These are phyloP conservation scores for Elsinoe arachidis DNA, from an alignment of 2,329 filamentous ascomycete genomes.

Conservation along the genomic window DNA sequence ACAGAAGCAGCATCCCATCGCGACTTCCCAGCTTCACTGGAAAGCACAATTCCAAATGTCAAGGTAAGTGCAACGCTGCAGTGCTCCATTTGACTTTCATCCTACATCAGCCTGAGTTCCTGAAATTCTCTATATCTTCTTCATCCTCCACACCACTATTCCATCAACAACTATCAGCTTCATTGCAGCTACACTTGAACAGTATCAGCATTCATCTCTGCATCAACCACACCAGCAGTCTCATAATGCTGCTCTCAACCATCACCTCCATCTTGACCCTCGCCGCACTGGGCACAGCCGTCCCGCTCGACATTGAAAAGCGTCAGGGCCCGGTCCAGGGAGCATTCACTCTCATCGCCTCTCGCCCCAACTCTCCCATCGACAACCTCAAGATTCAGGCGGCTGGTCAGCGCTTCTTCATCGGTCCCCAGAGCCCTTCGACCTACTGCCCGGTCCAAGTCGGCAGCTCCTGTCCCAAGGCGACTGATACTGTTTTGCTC, in stretches of 20 bases:
- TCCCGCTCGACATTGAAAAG: conserved; percentile 1
- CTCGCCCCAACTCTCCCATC: conserved; percentile 15
- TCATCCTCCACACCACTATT: not conserved
- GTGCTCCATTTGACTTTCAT: not conserved
- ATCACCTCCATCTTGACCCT: not conserved
- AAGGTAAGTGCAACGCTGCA: not conserved
- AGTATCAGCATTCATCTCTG: not conserved
- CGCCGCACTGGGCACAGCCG: not conserved
- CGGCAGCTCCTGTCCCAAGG: conserved; percentile 11
- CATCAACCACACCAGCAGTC: not conserved
- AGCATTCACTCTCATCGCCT: conserved; percentile 17
- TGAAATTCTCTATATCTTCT: conserved; percentile 4
- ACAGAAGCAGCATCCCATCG: not conserved
- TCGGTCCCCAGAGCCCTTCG: conserved; percentile 13
- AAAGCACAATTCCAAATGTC: not conserved
- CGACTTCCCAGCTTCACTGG: not conserved
- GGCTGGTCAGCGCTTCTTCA: conserved; percentile 16
- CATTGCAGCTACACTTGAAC: not conserved
- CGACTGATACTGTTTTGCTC: conserved; percentile 15
- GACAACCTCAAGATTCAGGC: conserved; percentile 17
- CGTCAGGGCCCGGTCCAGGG: not conserved
- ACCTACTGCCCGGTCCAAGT: conserved; percentile 17
- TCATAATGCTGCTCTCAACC: not conserved
- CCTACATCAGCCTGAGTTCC: conserved; percentile 3
- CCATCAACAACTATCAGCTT: conserved; percentile 6